Percentiles rank a stretch among this genome's conserved stretches.
phyloP scores from a whole-genome alignment of 148 eudicot genomes.

The Cornus kousa region DNA sequence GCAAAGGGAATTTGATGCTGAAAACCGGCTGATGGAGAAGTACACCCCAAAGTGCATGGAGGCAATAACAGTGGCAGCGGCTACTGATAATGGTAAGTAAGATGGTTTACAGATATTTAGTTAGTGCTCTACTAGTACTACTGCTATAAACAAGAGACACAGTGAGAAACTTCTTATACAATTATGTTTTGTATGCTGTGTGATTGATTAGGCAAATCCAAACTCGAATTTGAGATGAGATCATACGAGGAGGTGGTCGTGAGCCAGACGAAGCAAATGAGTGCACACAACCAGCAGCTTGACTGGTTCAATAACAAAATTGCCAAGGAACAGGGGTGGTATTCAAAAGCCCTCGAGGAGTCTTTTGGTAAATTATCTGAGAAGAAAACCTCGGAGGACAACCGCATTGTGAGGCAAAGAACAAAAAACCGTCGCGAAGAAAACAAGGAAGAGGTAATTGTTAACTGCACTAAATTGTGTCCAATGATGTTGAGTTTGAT shows the following conservation, averaged over 20 bases:
- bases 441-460: constrained; percentile 62
- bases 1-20: too few species aligned
- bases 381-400: constrained; percentile 43
- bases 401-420: constrained; percentile 49
- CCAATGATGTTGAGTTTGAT: too few species aligned
- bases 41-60: too few species aligned
- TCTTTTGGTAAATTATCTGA: constrained; percentile 35
- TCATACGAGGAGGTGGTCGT: constrained; percentile 72
- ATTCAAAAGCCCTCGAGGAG: constrained; percentile 50
- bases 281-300: constrained; percentile 73
- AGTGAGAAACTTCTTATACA: too few species aligned
- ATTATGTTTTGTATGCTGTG: not conserved
- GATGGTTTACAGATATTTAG: too few species aligned
- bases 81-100: too few species aligned
- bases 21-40: too few species aligned
- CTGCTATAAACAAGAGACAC: too few species aligned
- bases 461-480: not conserved
- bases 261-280: constrained; percentile 56
- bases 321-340: constrained; percentile 45
- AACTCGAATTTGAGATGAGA: constrained; percentile 55
- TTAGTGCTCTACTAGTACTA: too few species aligned
- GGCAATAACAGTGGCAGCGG: too few species aligned
- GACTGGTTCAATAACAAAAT: constrained; percentile 48
- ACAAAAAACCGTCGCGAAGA: constrained; percentile 51
- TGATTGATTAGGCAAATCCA: constrained; percentile 52